Evolutionary conservation across 371 early-diverging fungal genomes (phyloP).

Genomic region (Syncephalastrum sp.): DNA sequence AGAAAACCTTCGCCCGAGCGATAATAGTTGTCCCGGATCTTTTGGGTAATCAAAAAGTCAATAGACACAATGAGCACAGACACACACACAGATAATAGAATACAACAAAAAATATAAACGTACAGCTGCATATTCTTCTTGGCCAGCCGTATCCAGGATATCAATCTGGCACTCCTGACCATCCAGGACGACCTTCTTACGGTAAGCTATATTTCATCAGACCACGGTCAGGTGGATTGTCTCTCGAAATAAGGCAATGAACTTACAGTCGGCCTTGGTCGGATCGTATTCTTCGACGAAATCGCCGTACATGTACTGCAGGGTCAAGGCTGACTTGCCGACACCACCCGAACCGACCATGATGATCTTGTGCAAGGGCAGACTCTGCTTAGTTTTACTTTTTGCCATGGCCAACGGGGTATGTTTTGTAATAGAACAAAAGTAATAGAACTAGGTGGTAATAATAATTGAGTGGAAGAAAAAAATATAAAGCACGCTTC

Average conservation of each 20-base stretch:
- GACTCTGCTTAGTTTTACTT: conserved; percentile 59
- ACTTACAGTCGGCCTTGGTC: conserved; percentile 87
- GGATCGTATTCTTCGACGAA: conserved; percentile 96
- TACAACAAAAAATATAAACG: conserved; percentile 8
- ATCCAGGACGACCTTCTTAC: conserved; percentile 69
- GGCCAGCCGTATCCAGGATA: conserved; percentile 93
- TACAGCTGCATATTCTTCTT: conserved; percentile 87
- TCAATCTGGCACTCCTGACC: conserved; percentile 83
- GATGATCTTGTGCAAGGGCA: conserved; percentile 86
- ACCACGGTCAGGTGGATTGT: neutral
- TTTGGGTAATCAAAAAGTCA: conserved; percentile 23
- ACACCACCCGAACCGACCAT: conserved; percentile 95
- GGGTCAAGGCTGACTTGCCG: conserved; percentile 90
- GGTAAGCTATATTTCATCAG: conserved; percentile 48
- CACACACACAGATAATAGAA: neutral
- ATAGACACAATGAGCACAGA: conserved; percentile 1
- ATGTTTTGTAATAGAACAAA: too few species aligned
- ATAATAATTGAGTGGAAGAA: too few species aligned
- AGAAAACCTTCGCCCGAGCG: conserved; percentile 90
- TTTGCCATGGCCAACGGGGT: conserved; percentile 15
- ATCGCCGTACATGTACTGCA: conserved; percentile 93
- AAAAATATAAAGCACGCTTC: too few species aligned
- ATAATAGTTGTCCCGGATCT: conserved; percentile 91
- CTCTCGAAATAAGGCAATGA: neutral
- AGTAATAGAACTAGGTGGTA: too few species aligned